Percentiles rank a stretch among this genome's conserved stretches.
Evolutionary conservation across 2,329 filamentous ascomycete genomes (phyloP).

Genomic region (Catunica adiposa): DNA sequence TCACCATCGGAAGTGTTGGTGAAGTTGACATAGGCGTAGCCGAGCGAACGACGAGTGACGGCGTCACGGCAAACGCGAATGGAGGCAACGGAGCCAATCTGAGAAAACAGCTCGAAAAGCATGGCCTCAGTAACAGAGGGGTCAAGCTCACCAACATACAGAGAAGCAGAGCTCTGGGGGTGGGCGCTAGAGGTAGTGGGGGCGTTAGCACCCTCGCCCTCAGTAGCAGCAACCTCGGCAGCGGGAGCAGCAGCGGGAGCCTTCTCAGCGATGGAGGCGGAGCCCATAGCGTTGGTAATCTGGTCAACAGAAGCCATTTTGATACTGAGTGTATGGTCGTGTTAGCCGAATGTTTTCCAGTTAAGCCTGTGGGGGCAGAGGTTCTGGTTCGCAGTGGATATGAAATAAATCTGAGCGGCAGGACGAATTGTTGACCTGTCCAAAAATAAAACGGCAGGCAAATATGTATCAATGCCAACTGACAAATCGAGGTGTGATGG

Average conservation of each 20-base stretch:
- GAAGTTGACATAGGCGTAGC: constrained; percentile 99
- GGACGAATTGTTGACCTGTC: too few species aligned
- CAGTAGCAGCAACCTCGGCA: constrained; percentile 58
- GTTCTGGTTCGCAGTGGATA: too few species aligned
- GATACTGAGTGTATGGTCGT: constrained; percentile 2
- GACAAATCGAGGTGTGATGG: not conserved
- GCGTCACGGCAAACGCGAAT: constrained; percentile 99
- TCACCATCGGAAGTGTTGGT: constrained; percentile 93
- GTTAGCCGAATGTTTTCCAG: not conserved
- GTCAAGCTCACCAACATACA: constrained; percentile 98
- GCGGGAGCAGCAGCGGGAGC: constrained; percentile 49
- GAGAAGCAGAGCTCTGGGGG: constrained; percentile 86
- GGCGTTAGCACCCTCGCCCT: constrained; percentile 41
- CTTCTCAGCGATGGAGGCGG: constrained; percentile 50
- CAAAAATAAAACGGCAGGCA: too few species aligned
- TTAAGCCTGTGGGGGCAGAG: too few species aligned
- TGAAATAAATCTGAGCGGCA: not conserved
- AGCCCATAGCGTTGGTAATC: constrained; percentile 63
- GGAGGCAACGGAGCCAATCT: constrained; percentile 95
- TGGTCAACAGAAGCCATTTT: constrained; percentile 61
- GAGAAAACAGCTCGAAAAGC: constrained; percentile 99
- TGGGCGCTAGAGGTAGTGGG: constrained; percentile 58
- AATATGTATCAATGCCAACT: not conserved
- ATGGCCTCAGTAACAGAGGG: constrained; percentile 96
- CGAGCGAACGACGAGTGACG: constrained; percentile 93